phyloP scores from a whole-genome alignment of 257 asterid genomes.

The Thymus mandschuricus region DNA sequence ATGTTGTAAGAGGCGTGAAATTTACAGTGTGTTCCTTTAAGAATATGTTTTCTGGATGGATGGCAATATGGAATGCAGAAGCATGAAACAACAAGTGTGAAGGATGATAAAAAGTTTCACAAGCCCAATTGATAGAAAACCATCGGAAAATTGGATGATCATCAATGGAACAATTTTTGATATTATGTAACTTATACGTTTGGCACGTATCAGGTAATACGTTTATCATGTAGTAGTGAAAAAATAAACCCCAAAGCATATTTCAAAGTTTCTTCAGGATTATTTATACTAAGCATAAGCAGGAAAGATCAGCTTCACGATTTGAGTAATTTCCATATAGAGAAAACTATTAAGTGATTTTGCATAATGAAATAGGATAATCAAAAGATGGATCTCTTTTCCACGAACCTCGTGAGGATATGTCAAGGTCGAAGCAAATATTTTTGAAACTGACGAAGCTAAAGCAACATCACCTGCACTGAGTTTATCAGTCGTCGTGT shows the following conservation, averaged over 20 bases:
- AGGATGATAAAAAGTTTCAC: background rate
- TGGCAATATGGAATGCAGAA: too few species aligned
- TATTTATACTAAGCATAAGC: background rate
- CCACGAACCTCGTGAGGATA: slow-evolving; percentile 88
- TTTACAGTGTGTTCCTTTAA: background rate
- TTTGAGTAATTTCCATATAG: background rate
- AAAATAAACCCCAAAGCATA: background rate
- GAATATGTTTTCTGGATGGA: background rate
- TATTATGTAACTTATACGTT: background rate
- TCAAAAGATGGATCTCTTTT: slow-evolving; percentile 5
- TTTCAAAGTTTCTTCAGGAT: background rate
- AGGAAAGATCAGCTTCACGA: background rate
- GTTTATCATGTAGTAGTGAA: background rate
- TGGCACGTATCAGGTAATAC: background rate
- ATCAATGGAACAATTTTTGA: background rate
- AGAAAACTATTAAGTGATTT: background rate
- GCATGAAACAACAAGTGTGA: background rate
- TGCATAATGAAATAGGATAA: background rate
- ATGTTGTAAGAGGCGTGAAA: background rate
- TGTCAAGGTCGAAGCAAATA: slow-evolving; percentile 92
- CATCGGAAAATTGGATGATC: too few species aligned
- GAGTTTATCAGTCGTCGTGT: slow-evolving; percentile 71
- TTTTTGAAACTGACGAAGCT: slow-evolving; percentile 91
- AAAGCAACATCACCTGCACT: slow-evolving; percentile 80
- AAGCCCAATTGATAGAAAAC: too few species aligned